phyloP scores from a whole-genome alignment of 2,329 filamentous ascomycete species.

The Coniochaeta sp. region DNA sequence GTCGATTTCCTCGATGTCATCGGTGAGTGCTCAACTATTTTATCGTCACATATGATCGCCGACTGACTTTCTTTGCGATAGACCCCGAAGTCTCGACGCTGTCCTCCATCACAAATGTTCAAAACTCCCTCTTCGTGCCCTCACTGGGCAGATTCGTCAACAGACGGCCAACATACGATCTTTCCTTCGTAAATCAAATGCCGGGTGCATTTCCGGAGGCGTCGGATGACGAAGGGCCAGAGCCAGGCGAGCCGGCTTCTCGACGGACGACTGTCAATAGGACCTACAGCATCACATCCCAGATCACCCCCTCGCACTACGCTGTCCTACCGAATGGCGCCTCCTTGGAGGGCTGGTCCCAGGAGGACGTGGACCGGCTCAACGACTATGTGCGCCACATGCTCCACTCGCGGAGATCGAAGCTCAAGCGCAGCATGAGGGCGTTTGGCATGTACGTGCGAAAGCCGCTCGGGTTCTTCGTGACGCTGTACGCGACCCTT shows the following conservation, averaged over 20 bases:
- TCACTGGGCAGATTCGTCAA: slow-evolving; percentile 72
- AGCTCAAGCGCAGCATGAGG: slow-evolving; percentile 71
- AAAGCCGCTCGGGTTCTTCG: slow-evolving; percentile 71
- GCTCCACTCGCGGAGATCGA: slow-evolving; percentile 72
- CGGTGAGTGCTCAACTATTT: slow-evolving; percentile 8
- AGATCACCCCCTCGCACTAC: slow-evolving; percentile 62
- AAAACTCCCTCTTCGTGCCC: slow-evolving; percentile 82
- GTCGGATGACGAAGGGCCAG: slow-evolving; percentile 16
- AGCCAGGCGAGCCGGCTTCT: slow-evolving; percentile 13
- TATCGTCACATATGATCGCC: neutral
- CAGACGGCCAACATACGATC: slow-evolving; percentile 68
- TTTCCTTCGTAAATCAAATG: slow-evolving; percentile 41
- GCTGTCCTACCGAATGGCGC: slow-evolving; percentile 72
- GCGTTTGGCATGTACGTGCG: slow-evolving; percentile 75
- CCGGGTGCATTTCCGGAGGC: slow-evolving; percentile 13
- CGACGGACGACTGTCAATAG: slow-evolving; percentile 13
- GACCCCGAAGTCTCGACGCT: slow-evolving; percentile 79
- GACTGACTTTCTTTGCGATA: slow-evolving; percentile 23
- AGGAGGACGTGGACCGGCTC: slow-evolving; percentile 65
- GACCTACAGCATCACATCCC: slow-evolving; percentile 53
- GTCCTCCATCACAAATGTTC: slow-evolving; percentile 79
- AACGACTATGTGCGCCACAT: slow-evolving; percentile 86
- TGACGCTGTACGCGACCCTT: slow-evolving; percentile 74
- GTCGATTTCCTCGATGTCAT: slow-evolving; percentile 22
- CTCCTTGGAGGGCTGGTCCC: slow-evolving; percentile 65